phyloP scores from a whole-genome alignment of 495 filamentous ascomycete genomes.

The Podospora appendiculata region DNA sequence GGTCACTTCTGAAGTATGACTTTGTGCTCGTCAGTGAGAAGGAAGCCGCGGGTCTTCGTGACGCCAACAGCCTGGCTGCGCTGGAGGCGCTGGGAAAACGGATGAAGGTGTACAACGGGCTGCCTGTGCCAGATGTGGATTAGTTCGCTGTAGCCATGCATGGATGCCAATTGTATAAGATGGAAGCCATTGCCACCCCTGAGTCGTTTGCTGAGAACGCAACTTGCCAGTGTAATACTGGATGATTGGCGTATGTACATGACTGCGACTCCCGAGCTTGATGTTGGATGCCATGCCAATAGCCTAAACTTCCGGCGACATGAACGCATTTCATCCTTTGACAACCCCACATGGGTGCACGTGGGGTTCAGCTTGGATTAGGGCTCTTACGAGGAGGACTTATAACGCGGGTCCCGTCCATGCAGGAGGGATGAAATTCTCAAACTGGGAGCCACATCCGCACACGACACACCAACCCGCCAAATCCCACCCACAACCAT shows the following conservation, averaged over 20 bases:
- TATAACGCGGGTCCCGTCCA: neutral
- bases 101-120: conserved; percentile 46
- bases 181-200: neutral
- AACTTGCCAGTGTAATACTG: neutral
- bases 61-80: conserved; percentile 59
- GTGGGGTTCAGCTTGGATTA: neutral
- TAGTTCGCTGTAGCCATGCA: neutral
- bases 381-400: neutral
- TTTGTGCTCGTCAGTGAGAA: conserved; percentile 61
- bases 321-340: too few species aligned
- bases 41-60: conserved; percentile 56
- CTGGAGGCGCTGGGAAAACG: conserved; percentile 56
- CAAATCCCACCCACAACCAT: neutral
- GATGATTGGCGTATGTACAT: too few species aligned
- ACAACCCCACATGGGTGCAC: neutral
- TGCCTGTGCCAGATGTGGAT: neutral
- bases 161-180: neutral
- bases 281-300: too few species aligned
- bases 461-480: neutral
- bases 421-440: too few species aligned
- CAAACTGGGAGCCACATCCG: neutral
- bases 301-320: too few species aligned
- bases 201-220: neutral
- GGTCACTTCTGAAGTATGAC: conserved; percentile 53
- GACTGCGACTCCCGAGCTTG: too few species aligned